Base-by-base conservation (phyloP, 2,329 filamentous ascomycete species). In the Penicillium glabrum region DNA sequence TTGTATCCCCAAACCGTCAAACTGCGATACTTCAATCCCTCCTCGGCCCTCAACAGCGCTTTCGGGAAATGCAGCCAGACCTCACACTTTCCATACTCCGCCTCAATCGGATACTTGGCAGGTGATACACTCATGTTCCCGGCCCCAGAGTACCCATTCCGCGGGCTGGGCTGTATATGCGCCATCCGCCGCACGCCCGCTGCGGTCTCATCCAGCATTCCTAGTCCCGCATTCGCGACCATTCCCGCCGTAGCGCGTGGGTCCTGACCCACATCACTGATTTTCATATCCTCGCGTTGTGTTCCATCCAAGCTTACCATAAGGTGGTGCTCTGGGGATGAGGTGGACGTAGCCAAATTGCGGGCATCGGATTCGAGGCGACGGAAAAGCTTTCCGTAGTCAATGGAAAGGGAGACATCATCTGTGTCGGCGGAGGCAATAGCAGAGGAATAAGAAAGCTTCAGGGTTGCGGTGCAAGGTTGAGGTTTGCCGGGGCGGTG, bases 381-480 rank as follows among this genome's bases (percentile, higher is more conserved):
- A 35, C 77, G 75, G 63, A 76, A 80, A 19, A 80, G 68, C 58
- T 77, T 78, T 35, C 79, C 78, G 64, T 81, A 81, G 61, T 79
- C 77, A 23, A 81, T 67, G 1, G 78, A 79, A 13, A 76, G 66
- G 13, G 71, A 74, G 53, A 80, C 75, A 57, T 80, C 73, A 54
- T 81, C 79, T 31, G 72, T 69, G 27, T 69, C 67, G 2, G 76
- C 76, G 8, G 79, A 75, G 2, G 71, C 69, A 33, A 78, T 70
- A 37, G 69, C 71, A 21, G 70, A 74, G 5, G 75, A 75, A 56
- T 78, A 76, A 16, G 75, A 74, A 44, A 80, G 65, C 41, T 75
- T 75, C 13, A 80, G 63, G 19, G 74, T 77, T 52, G 77, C 71
- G 11, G 70, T 72, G 57, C 76, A 74, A 43, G 79, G 79, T 59